These are phyloP conservation scores for Haematococcus sp. DNA, from an alignment of 139 green algal genomes.

Conservation along the genomic window DNA sequence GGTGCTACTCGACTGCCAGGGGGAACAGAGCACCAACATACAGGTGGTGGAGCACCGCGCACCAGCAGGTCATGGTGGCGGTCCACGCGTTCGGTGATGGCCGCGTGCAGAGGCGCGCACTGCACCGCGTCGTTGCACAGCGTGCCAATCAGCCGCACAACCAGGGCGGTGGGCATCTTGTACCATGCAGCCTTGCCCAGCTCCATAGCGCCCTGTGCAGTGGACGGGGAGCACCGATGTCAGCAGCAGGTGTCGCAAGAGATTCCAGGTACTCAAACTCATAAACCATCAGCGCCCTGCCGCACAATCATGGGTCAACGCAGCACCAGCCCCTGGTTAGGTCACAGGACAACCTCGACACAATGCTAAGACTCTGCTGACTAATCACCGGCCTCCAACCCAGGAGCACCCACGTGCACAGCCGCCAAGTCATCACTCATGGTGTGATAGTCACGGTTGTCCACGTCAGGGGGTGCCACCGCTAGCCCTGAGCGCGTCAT, in stretches of 20 bases:
- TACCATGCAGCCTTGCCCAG: background rate
- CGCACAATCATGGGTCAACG: background rate
- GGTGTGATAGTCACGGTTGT: background rate
- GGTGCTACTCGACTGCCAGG: too few species aligned
- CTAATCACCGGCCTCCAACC: too few species aligned
- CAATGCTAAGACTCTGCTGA: too few species aligned
- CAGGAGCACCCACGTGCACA: constrained; percentile 3
- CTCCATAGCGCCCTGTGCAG: constrained; percentile 9
- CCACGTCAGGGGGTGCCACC: background rate
- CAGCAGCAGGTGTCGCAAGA: too few species aligned
- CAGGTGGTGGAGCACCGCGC: too few species aligned
- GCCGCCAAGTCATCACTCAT: constrained; percentile 2
- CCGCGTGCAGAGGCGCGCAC: background rate
- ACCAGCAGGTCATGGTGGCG: too few species aligned
- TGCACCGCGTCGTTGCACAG: constrained; percentile 9
- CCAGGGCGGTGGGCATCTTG: background rate
- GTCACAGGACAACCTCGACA: too few species aligned
- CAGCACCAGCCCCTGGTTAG: background rate
- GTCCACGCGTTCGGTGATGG: too few species aligned
- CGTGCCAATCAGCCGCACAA: background rate
- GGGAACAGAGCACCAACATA: too few species aligned
- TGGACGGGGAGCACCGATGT: too few species aligned
- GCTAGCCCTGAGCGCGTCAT: background rate
- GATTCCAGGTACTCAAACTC: too few species aligned
- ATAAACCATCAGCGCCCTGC: too few species aligned